phyloP scores from a whole-genome alignment of 2,329 filamentous ascomycete species.

The Rhinocladiella similis region DNA sequence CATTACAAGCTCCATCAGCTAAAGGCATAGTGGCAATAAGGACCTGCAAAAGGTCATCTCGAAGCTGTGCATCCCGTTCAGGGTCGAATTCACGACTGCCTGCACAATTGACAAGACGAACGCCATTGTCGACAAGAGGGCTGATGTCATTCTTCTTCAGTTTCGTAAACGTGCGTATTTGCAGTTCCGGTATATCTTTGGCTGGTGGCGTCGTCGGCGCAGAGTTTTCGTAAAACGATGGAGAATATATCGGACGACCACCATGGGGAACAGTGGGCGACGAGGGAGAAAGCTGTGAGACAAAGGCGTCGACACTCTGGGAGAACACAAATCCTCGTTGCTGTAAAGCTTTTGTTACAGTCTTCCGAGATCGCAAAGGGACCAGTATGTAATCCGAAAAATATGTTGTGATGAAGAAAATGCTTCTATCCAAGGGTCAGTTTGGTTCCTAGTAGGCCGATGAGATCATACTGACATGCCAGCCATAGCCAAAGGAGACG shows the following conservation, averaged over 20 bases:
- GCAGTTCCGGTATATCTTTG: constrained; percentile 74
- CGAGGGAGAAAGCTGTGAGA: constrained; percentile 49
- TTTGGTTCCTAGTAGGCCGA: constrained; percentile 12
- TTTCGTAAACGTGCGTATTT: constrained; percentile 78
- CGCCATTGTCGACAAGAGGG: constrained; percentile 66
- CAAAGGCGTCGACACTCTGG: constrained; percentile 66
- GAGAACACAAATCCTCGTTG: constrained; percentile 82
- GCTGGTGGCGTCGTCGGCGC: constrained; percentile 72
- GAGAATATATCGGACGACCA: neutral
- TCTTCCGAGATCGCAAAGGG: constrained; percentile 69
- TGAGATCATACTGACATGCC: constrained; percentile 63
- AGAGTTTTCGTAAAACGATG: constrained; percentile 30
- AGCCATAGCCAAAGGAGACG: constrained; percentile 83
- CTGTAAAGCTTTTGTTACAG: constrained; percentile 75
- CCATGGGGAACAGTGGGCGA: constrained; percentile 30
- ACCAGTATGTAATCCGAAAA: constrained; percentile 97
- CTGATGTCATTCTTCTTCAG: constrained; percentile 75
- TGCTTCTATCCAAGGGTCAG: constrained; percentile 57
- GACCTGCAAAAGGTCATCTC: constrained; percentile 29
- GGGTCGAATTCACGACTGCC: constrained; percentile 50
- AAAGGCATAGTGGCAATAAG: constrained; percentile 20
- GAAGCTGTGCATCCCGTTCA: constrained; percentile 16
- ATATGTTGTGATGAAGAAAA: constrained; percentile 98
- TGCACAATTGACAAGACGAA: constrained; percentile 80
- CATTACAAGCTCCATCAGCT: neutral